Evolutionary conservation across 257 asterid genomes (phyloP), one percentile per base, ranked within the genome.

Genomic region (Solanum bukasovii): DNA sequence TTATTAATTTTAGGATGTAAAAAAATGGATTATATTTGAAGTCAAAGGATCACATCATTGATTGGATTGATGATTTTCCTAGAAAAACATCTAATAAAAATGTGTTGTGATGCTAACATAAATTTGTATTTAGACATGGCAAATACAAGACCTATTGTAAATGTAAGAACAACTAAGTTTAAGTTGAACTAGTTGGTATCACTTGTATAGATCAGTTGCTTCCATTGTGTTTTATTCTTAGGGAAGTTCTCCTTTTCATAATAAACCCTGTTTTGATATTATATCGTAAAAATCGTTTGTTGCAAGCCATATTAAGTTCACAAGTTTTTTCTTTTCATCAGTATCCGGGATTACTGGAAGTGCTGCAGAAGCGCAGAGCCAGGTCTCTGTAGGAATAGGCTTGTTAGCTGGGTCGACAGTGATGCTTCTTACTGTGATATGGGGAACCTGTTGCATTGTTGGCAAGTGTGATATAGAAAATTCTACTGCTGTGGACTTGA

Each of bases 301-400:
- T 86, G 84, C 85, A 77, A 84, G 68, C 29, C 84, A 49, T 77
- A 74, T 68, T 38, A 23, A 74, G 40, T 59, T 83, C 13, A 49
- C n/a, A 7, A 38, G 37, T 67, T 59, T 73, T 74, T 13, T 68
- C 18, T 82, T 87, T 77, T 42, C 40, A 46, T 84, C 93, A 97
- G 99, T 96, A 56, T 97, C 99, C 44, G 99, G 99, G 85, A 85
- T 97, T 85, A 93, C 98, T 16, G 98, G 98, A 88, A 92, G 90
- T 91, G 10, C 84, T 12, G 98, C 96, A 88, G 90, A 90, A 65
- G 99, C 99, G 27, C 99, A 96, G 91, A 91, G 95, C 89, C 99
- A 97, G 93, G 99, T 97, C 31, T 96, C 98, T 4, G 98, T 96
- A 23, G 99, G 99, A 84, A 96, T 97, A 92, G 99, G 98, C n/a